Evolutionary conservation across 176 grass and related monocot species (phyloP).

Genomic region (Phoenix dactylifera): DNA sequence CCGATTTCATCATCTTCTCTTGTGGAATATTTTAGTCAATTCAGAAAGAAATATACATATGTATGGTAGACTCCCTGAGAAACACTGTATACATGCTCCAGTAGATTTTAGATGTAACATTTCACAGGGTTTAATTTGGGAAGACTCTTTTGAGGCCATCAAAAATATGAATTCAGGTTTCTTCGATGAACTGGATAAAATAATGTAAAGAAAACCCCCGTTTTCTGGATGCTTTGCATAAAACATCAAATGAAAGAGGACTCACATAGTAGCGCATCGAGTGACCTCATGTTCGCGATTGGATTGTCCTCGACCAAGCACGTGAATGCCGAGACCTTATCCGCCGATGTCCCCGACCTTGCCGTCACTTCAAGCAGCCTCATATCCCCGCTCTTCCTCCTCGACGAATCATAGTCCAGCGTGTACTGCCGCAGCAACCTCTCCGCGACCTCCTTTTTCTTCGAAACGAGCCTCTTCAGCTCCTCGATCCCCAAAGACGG

Average conservation of each 20-base stretch:
- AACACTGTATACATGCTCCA: no score
- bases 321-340: slow-evolving; percentile 90
- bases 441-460: slow-evolving; percentile 59
- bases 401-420: slow-evolving; percentile 46
- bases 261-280: slow-evolving; percentile 86
- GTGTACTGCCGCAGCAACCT: slow-evolving; percentile 67
- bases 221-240: no score
- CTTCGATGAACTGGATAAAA: no score
- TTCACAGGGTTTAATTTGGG: no score
- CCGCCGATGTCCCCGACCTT: slow-evolving; percentile 70
- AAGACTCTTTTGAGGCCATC: no score
- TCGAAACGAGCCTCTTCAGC: slow-evolving; percentile 45
- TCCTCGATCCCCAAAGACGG: slow-evolving; percentile 23
- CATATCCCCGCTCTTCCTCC: slow-evolving; percentile 51
- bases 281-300: slow-evolving; percentile 77
- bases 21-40: no score
- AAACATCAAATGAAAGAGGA: not conserved
- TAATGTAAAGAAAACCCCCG: no score
- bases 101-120: no score
- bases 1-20: no score
- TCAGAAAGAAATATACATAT: no score
- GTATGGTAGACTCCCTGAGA: no score
- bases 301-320: slow-evolving; percentile 89
- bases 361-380: slow-evolving; percentile 79
- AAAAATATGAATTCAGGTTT: no score